These are phyloP conservation scores for Fusarium oligoseptatum DNA, from an alignment of 2,329 filamentous ascomycete species.

Conservation along the genomic window DNA sequence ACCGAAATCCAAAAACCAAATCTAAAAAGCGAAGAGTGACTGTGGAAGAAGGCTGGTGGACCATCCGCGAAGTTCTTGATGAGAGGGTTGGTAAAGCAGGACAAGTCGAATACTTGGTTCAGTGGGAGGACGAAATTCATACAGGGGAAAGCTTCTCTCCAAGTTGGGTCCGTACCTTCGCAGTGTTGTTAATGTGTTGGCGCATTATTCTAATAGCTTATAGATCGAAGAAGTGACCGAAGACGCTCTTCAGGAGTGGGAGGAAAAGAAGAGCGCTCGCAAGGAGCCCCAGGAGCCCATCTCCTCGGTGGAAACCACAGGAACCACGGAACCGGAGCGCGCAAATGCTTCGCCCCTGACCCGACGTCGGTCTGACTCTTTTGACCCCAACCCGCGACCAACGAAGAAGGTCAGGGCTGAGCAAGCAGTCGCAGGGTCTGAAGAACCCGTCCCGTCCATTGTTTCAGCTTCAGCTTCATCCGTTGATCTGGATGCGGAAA, in stretches of 20 bases:
- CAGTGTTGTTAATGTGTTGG: conserved; percentile 3
- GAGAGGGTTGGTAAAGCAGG: conserved; percentile 47
- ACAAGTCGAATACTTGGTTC: conserved; percentile 52
- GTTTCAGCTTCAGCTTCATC: conserved; percentile 48
- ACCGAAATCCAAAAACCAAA: conserved; percentile 22
- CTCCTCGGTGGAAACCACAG: background rate
- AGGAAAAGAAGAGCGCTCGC: conserved; percentile 14
- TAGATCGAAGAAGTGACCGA: conserved; percentile 50
- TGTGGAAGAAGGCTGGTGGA: conserved; percentile 47
- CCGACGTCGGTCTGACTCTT: conserved; percentile 23
- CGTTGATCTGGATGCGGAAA: conserved; percentile 36
- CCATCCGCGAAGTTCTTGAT: conserved; percentile 52
- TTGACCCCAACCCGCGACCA: conserved; percentile 32
- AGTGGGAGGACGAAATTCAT: conserved; percentile 53
- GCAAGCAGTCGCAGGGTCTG: conserved; percentile 43
- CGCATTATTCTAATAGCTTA: conserved; percentile 37
- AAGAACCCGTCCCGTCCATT: conserved; percentile 50
- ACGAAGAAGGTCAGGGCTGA: conserved; percentile 41
- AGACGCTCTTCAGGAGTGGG: conserved; percentile 52
- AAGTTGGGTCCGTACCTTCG: conserved; percentile 47
- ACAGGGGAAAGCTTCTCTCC: conserved; percentile 46
- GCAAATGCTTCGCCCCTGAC: conserved; percentile 24
- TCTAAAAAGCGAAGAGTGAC: background rate
- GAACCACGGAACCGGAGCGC: conserved; percentile 7
- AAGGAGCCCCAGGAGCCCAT: background rate